Evolutionary conservation across 106 monocot genomes (phyloP).

Genomic region (Acanthochlamys bracteata): DNA sequence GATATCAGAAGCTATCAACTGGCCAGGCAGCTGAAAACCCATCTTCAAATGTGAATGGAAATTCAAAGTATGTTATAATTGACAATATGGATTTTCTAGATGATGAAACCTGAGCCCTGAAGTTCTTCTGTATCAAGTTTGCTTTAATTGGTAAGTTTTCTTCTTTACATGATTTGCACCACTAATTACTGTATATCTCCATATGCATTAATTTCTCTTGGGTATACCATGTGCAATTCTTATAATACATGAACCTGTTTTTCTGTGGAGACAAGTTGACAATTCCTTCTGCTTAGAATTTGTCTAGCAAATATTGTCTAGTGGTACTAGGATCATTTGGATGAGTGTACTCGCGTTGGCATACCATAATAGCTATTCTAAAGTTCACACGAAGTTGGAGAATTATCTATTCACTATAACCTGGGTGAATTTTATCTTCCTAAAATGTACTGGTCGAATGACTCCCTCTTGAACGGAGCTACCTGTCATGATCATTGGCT

Average conservation of each 20-base stretch:
- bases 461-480: no score
- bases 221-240: neutral
- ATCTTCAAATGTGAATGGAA: conserved; percentile 18
- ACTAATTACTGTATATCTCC: neutral
- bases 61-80: conserved; percentile 57
- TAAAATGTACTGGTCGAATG: no score
- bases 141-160: conserved; percentile 13
- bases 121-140: neutral
- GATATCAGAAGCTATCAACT: conserved; percentile 70
- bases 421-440: no score
- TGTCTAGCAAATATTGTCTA: no score
- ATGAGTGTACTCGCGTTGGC: no score
- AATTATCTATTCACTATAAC: no score
- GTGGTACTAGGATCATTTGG: no score
- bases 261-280: neutral
- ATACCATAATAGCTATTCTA: no score
- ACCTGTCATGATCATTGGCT: no score
- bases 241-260: neutral
- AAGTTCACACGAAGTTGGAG: no score
- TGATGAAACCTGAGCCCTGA: conserved; percentile 29
- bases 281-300: no score
- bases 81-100: conserved; percentile 41
- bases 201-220: neutral
- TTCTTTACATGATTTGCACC: neutral
- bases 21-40: conserved; percentile 25